These are phyloP conservation scores for Umbelopsis ramanniana DNA, from an alignment of 192 early-diverging fungal species.

Conservation along the genomic window DNA sequence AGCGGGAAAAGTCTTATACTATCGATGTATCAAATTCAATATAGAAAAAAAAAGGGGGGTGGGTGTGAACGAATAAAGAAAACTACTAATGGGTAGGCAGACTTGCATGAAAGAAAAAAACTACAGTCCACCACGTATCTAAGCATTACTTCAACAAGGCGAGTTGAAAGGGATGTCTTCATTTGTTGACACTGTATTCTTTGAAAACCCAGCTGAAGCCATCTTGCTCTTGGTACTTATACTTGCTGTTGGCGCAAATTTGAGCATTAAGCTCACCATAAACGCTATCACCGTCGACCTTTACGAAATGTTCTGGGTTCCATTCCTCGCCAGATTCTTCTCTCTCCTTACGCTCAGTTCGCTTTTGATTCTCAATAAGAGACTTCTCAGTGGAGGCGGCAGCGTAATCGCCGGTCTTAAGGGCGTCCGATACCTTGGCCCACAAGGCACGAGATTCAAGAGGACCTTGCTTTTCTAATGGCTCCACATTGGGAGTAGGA, in stretches of 20 bases:
- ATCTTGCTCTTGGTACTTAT: slow-evolving; percentile 30
- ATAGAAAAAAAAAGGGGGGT: not conserved
- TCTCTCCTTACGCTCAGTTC: slow-evolving; percentile 63
- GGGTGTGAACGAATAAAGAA: not conserved
- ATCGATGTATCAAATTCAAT: slow-evolving; percentile 10
- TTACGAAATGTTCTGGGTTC: slow-evolving; percentile 54
- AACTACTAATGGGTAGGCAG: not conserved
- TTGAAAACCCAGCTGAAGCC: slow-evolving; percentile 23
- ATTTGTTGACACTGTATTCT: slow-evolving; percentile 15
- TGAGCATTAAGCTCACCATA: slow-evolving; percentile 38
- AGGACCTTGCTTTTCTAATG: slow-evolving; percentile 59
- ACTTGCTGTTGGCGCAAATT: slow-evolving; percentile 34
- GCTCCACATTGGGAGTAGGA: slow-evolving; percentile 59
- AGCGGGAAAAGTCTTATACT: not conserved
- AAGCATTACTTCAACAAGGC: not conserved
- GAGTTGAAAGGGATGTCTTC: not conserved
- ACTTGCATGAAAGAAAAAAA: too few species aligned
- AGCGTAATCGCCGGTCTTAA: slow-evolving; percentile 67
- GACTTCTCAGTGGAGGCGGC: slow-evolving; percentile 72
- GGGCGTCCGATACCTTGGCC: slow-evolving; percentile 68
- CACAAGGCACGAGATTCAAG: slow-evolving; percentile 76
- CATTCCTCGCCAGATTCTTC: slow-evolving; percentile 56
- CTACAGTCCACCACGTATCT: not conserved
- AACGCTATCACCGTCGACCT: slow-evolving; percentile 43
- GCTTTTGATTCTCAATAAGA: slow-evolving; percentile 71